Evolutionary conservation across 352 stramenopile species (phyloP), one percentile per base, ranked within the genome.

Genomic region (Pythium brassicae): DNA sequence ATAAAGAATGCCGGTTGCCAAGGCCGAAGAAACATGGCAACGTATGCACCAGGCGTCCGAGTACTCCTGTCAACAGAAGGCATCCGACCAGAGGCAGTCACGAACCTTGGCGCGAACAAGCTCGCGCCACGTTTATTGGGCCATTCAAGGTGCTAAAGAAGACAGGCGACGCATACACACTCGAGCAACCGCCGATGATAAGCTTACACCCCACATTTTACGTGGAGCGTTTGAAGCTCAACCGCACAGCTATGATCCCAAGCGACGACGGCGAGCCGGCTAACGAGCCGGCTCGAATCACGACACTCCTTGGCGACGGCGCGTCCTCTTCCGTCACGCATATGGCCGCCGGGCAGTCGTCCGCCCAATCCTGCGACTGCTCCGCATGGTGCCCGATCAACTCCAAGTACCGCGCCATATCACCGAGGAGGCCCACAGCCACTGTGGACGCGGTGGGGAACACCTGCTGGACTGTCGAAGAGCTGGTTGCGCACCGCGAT

Each of bases 1-100:
- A 71, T 73, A 48, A 40, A 62, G n/a, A 25, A 63, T n/a, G 53
- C 55, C 0, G 64, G 68, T 51, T 11, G 43, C 1, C 3, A n/a
- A 20, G 37, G 3, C 8, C 37, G 37, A 1, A 2, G 3, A 0
- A 43, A 15, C 45, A 50, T 6, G 57, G 44, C 20, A 35, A 44
- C 11, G 53, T 67, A 61, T 22, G 22, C n/a, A 8, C 12, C 57
- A 4, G 54, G 57, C 3, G 57, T 1, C 17, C 47, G 32, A 17
- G 65, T 68, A 0, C 25, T 72, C 9, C 15, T 68, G 22, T 65
- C 56, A 7, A 22, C 1, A 1, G 15, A 43, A 22, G 37, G 15
- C 15, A 43, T 43, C 5, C 37, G 19, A 22, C 37, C 37, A 22
- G 6, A 8, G 5, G 37, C 37, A 10, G 37, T 22, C 2, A 43